Base-by-base conservation (phyloP, 768 basidiomycete species). In the Rubroboletus pulcherrimus region DNA sequence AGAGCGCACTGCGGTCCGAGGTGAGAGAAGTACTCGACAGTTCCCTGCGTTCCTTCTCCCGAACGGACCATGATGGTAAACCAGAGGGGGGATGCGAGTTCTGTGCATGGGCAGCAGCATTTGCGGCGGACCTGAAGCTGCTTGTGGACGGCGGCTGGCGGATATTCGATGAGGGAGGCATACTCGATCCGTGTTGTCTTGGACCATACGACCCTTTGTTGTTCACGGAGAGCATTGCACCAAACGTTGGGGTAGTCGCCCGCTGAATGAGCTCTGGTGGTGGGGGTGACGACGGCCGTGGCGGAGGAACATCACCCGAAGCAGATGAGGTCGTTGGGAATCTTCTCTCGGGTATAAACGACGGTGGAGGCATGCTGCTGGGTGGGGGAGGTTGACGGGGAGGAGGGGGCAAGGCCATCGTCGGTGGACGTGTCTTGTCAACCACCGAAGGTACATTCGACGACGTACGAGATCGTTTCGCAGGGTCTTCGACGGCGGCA, bases 221-320 rank as follows among this genome's bases (percentile, higher is more conserved):
- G 34, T 83, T 81, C 9, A 86, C 78, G 38, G 79, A 77, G 17
- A 87, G 74, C 51, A 81, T 78, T 2, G 83, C 73, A 2, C 88
- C 87, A 61, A 90, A 85, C 7, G 87, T 87, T 0, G 91, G 91
- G 1, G 91, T 93, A 4, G 91, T 91, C 10, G 95, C 93, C 14
- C 95, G 89, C 65, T 92, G 87, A 57, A 97, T 86, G 66, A 97
- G 88, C 54, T 98, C 94, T 17, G 88, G 77, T 17, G 94, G 96
- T 6, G 94, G 95, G 2, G 96, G 95, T 0, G 96, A 98, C 4
- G 85, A 88, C 0, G 96, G 96, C 42, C 95, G 79, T 30, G 91
- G 87, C 0, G 95, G 94, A 11, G 89, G 89, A 6, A 74, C 71
- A 58, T 88, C 87, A 42, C 77, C 74, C 5, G 80, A 76, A 21